Base-by-base conservation (phyloP, 805 yeast species). In the Candida sakaeoensis region DNA sequence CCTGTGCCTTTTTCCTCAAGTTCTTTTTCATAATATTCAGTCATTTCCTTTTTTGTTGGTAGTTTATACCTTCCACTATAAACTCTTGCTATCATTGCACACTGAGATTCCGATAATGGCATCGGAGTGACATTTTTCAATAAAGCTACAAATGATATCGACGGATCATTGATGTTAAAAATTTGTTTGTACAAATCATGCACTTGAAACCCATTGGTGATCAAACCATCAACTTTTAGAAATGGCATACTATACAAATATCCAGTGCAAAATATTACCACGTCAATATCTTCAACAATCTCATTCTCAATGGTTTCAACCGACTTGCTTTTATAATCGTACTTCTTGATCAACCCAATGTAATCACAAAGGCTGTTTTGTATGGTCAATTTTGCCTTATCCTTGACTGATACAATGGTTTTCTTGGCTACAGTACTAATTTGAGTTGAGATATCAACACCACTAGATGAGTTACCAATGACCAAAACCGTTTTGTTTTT, bases 391-490 rank as follows among this genome's bases (percentile, higher is more conserved):
- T 77, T 71, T 51, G 70, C 68, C 10, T 80, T 63, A 6, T 52
- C 56, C 23, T 40, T 46, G 15, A 40, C 40, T 4, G 55, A 49
- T 10, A 54, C 49, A 37, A 49, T 50, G 0, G 53, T 45, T 17
- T 48, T 64, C 16, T 68, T 58, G 7, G 54, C 55, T 3, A 43
- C 52, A 2, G 65, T 62, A 1, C 80, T 74, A 14, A 81, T 52
- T 53, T 84, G 90, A 41, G 70, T 72, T 2, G 87, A 75, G 30
- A 85, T 65, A 53, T 88, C 95, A 14, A 78, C 74, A 19, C 91
- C 95, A 22, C 88, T 79, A 2, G 93, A 83, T 8, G 82, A 79
- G 50, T 80, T 82, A 0, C 95, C 95, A n/a, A 86, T 76, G 5
- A 85, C 72, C 32, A 86, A 57, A 12, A 81, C 77, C n/a, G 60